Evolutionary conservation across 352 stramenopile genomes (phyloP), one percentile per base, ranked within the genome.

Genomic region (Globisporangium megalacanthum): DNA sequence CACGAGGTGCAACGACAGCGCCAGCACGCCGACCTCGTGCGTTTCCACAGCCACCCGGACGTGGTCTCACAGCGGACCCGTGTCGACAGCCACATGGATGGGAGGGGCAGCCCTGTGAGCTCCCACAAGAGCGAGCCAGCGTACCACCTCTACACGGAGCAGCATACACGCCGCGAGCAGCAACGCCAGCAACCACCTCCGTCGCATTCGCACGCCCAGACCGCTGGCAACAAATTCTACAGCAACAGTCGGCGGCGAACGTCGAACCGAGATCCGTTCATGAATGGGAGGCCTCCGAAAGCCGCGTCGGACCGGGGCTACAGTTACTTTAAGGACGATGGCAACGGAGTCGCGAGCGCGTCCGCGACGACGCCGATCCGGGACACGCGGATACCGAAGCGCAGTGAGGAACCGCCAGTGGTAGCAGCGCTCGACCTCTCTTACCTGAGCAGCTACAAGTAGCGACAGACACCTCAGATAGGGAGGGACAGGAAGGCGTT

Each of bases 361-460:
- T 31, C 10, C 42, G n/a, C 35, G 17, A 7, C 20, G 15, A 13
- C 36, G 33, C 11, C 14, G 17, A 22, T 15, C 49, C 33, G 20
- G 9, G n/a, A 29, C 41, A 47, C 11, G 13, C 42, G 42, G 42
- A 14, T 48, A 19, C 22, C 42, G 42, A 48, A 48, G n/a, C 20
- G 36, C 20, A 39, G n/a, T 10, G 54, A 47, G 35, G 52, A 57
- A 33, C 42, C 47, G 22, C 29, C n/a, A 6, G 9, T 6, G 15
- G 19, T 22, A 1, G 47, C 10, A 15, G 31, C 22, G 19, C 37
- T 69, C 29, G 62, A 69, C 35, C 60, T 69, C 13, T 69, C 62
- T 25, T 69, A 69, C 22, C 49, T 69, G 11, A 66, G 52, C 52
- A 64, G 36, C 48, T 69, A 58, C 58, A 69, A 69, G 58, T 69